These are phyloP conservation scores for Meira miltonrushii DNA, from an alignment of 1,284 basidiomycete species.

Conservation along the genomic window DNA sequence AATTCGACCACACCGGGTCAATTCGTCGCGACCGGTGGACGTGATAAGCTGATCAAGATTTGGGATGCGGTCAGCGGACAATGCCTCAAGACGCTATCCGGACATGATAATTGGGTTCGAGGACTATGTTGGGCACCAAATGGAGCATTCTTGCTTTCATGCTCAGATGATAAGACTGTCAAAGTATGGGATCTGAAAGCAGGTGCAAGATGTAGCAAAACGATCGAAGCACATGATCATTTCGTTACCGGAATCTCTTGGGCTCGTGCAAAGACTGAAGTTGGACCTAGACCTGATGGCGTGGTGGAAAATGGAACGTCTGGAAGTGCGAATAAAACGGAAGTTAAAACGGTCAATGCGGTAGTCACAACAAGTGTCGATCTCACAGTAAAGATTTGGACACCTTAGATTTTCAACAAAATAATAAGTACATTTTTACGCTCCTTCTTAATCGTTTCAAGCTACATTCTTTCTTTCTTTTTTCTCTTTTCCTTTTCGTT, in stretches of 20 bases:
- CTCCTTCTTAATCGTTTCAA: not conserved
- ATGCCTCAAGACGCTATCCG: constrained; percentile 61
- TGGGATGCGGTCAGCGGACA: constrained; percentile 79
- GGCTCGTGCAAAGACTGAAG: constrained; percentile 41
- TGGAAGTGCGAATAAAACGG: not conserved
- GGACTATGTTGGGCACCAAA: constrained; percentile 42
- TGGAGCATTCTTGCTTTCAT: constrained; percentile 78
- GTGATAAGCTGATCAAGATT: constrained; percentile 80
- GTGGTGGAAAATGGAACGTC: constrained; percentile 6
- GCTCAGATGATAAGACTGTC: constrained; percentile 84
- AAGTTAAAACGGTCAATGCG: constrained; percentile 42
- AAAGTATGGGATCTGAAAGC: constrained; percentile 79
- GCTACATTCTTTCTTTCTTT: not conserved
- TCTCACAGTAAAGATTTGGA: constrained; percentile 42
- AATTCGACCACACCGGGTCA: constrained; percentile 54
- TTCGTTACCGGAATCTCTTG: constrained; percentile 58
- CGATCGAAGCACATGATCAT: constrained; percentile 76
- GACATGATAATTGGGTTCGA: constrained; percentile 49
- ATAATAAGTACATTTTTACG: not conserved
- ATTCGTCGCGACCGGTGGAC: constrained; percentile 73
- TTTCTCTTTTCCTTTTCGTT: not conserved
- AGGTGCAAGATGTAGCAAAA: constrained; percentile 69
- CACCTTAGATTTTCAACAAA: constrained; percentile 27
- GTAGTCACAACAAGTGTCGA: constrained; percentile 48
- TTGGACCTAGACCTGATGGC: constrained; percentile 22